A percentile compares a stretch with the other conserved stretches of the same genome.
Conservation (phyloP, 2,329 filamentous ascomycete species). For the Fusarium newnesense region DNA sequence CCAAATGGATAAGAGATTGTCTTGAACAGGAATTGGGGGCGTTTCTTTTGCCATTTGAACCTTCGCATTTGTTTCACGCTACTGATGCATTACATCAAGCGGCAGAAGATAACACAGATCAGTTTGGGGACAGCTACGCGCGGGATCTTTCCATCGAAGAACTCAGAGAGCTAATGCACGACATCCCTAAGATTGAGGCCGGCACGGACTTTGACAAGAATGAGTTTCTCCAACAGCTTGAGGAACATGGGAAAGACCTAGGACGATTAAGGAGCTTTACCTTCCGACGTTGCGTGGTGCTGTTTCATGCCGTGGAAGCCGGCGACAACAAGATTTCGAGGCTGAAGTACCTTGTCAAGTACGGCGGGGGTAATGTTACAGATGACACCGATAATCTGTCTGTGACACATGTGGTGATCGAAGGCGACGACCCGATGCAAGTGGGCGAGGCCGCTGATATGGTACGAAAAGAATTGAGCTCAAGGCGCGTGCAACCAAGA, state of each 20-base stretch:
- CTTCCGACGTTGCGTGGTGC: conserved; percentile 60
- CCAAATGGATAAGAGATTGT: conserved; percentile 87
- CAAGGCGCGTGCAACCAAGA: conserved; percentile 67
- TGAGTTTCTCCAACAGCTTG: conserved; percentile 64
- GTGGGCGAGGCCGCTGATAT: conserved; percentile 51
- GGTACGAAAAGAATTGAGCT: conserved; percentile 59
- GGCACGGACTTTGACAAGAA: conserved; percentile 54
- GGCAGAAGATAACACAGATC: conserved; percentile 74
- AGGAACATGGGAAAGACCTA: conserved; percentile 65
- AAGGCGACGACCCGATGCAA: conserved; percentile 53
- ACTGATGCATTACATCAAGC: conserved; percentile 64
- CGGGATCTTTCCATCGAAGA: conserved; percentile 74
- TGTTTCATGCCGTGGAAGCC: conserved; percentile 50
- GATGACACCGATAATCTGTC: conserved; percentile 60
- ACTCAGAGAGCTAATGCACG: conserved; percentile 61
- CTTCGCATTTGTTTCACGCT: conserved; percentile 77
- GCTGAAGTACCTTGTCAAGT: conserved; percentile 69
- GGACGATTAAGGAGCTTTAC: conserved; percentile 60
- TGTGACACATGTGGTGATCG: conserved; percentile 78
- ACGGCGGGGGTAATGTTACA: conserved; percentile 72
- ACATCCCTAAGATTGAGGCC: conserved; percentile 62
- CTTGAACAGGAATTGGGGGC: conserved; percentile 67
- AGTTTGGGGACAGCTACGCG: conserved; percentile 84
- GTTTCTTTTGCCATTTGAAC: conserved; percentile 71
- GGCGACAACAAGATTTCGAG: conserved; percentile 51